A percentile compares a stretch with the other conserved stretches of the same genome.
Evolutionary conservation across 2,329 filamentous ascomycete species (phyloP).

Genomic region (Hypoxylon rubiginosum): DNA sequence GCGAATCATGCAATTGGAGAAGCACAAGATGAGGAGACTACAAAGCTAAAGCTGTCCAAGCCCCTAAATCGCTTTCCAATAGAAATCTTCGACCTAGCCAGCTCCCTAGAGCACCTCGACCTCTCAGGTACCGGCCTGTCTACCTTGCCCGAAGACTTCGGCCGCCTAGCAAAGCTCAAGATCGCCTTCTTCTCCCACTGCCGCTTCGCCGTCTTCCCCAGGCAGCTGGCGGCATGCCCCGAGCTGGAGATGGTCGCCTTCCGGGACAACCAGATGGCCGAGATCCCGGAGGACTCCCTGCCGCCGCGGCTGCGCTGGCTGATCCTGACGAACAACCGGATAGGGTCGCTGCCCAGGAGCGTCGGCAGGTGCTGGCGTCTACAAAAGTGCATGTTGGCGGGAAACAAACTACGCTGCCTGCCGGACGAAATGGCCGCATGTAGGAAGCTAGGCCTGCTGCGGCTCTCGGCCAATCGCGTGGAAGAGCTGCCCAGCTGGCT

Average conservation of each 20-base stretch:
- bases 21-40: slow-evolving; percentile 34
- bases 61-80: slow-evolving; percentile 55
- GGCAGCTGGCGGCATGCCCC: slow-evolving; percentile 58
- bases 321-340: slow-evolving; percentile 62
- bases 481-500: slow-evolving; percentile 58
- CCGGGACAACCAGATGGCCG: slow-evolving; percentile 60
- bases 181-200: slow-evolving; percentile 63
- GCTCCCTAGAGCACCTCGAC: slow-evolving; percentile 61
- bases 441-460: slow-evolving; percentile 58
- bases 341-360: slow-evolving; percentile 56
- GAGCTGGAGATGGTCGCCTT: slow-evolving; percentile 65
- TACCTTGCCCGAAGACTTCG: slow-evolving; percentile 56
- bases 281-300: slow-evolving; percentile 58
- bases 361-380: slow-evolving; percentile 59
- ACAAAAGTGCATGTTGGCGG: slow-evolving; percentile 65
- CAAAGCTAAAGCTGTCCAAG: slow-evolving; percentile 54
- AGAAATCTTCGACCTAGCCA: slow-evolving; percentile 58
- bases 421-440: slow-evolving; percentile 60
- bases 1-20: slow-evolving; percentile 5
- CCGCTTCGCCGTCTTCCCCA: slow-evolving; percentile 59
- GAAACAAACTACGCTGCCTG: slow-evolving; percentile 57
- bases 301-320: slow-evolving; percentile 61
- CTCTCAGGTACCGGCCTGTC: slow-evolving; percentile 62
- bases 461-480: slow-evolving; percentile 60
- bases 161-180: slow-evolving; percentile 59